phyloP scores from a whole-genome alignment of 2,329 filamentous ascomycete genomes.

The Botrytis galanthina region DNA sequence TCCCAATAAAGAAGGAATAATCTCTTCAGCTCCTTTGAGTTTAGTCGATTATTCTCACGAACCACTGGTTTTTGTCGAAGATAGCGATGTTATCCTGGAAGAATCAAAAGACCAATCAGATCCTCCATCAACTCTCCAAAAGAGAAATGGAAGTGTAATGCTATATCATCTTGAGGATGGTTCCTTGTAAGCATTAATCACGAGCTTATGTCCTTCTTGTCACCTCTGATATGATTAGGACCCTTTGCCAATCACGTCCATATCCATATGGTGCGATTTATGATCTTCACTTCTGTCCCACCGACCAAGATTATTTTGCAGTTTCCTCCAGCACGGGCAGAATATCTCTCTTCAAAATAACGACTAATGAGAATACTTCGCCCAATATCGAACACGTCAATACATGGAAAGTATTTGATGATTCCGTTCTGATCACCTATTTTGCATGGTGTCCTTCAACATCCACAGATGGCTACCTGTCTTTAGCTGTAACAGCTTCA shows the following conservation, averaged over 20 bases:
- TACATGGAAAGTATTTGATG: constrained; percentile 50
- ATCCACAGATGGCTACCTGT: background rate
- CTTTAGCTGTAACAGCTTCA: constrained; percentile 14
- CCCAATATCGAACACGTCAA: constrained; percentile 41
- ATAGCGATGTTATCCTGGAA: background rate
- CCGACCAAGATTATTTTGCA: constrained; percentile 58
- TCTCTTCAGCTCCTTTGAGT: constrained; percentile 12
- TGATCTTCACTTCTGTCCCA: constrained; percentile 77
- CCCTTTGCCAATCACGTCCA: constrained; percentile 55
- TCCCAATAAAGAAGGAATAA: background rate
- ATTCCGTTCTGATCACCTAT: constrained; percentile 26
- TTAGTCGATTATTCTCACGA: constrained; percentile 12
- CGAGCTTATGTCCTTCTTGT: background rate
- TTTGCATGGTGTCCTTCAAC: constrained; percentile 26
- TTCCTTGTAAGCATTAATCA: constrained; percentile 15
- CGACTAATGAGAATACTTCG: background rate
- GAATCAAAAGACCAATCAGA: constrained; percentile 19
- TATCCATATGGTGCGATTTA: constrained; percentile 70
- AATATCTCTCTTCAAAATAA: constrained; percentile 61
- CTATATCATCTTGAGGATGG: constrained; percentile 18
- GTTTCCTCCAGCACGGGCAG: constrained; percentile 75
- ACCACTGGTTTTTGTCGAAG: background rate
- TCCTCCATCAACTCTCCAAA: constrained; percentile 49
- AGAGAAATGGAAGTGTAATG: constrained; percentile 70
- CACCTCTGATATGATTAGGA: constrained; percentile 42